Base-by-base conservation (phyloP, 2,329 filamentous ascomycete species). In the Pseudocercospora macadamiae region DNA sequence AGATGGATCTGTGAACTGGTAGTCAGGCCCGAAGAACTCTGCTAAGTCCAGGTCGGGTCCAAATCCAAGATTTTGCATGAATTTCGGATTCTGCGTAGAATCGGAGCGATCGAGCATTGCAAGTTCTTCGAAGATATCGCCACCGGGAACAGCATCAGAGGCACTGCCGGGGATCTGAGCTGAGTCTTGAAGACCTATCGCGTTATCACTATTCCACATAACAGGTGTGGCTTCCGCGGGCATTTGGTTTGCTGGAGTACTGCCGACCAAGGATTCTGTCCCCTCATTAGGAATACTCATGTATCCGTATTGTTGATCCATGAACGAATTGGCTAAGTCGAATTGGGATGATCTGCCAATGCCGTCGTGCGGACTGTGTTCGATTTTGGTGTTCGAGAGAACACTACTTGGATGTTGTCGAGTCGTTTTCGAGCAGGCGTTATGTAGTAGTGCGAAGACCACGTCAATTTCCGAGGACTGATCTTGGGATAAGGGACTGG, bases 21-120 rank as follows among this genome's bases (percentile, higher is more conserved):
- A 78, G 28, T 76, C 75, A 2, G 72, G 61, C 2, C 73, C 72
- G 42, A 78, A 71, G 57, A 84, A 78, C 63, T 86, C 83, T 0
- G 80, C 78, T 51, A 87, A 75, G 57, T 86, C 84, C 30, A 83
- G 81, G 23, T 85, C 85, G 0, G 86, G 85, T 1, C 82, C 84
- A 68, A 88, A 87, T 0, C 86, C 86, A 18, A 89, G 75, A 64
- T 88, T 88, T 44, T 84, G 80, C 85, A 88, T 86, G 66, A 88
- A 88, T 62, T 86, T 83, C 1, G 83, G 79, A 62, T 87, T 84
- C 10, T 80, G 78, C 23, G 83, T 82, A 44, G 83, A 73, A 54
- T 83, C 79, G 19, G 77, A 78, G 2, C 78, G 81, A 65, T 86
- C 83, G 28, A 85, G 73, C 7, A 82, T 82, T 2, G 82, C 82